phyloP scores from a whole-genome alignment of 768 basidiomycete genomes.

The Auriscalpium vulgare region DNA sequence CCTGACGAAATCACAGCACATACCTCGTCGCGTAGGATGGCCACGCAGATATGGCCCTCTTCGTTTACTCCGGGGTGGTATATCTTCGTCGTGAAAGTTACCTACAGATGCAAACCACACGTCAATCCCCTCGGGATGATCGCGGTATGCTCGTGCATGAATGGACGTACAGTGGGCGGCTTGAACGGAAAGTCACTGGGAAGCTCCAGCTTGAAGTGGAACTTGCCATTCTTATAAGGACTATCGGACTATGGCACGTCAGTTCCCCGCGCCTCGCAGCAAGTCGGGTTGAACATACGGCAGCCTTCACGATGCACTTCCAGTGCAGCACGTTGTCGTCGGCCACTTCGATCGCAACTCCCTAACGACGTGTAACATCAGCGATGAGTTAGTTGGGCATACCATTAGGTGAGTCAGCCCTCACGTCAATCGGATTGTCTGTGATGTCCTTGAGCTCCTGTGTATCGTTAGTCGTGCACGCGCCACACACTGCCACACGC shows the following conservation, averaged over 20 bases:
- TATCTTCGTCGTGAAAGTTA: slow-evolving; percentile 78
- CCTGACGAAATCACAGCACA: slow-evolving; percentile 15
- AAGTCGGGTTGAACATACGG: background rate
- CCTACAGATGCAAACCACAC: slow-evolving; percentile 34
- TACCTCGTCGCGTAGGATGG: slow-evolving; percentile 78
- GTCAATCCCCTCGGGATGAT: background rate
- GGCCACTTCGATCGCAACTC: slow-evolving; percentile 45
- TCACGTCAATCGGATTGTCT: slow-evolving; percentile 58
- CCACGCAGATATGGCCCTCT: slow-evolving; percentile 79
- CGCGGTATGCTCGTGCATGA: slow-evolving; percentile 69
- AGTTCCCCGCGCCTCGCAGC: background rate
- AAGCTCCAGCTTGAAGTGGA: slow-evolving; percentile 38
- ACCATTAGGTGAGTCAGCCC: slow-evolving; percentile 9
- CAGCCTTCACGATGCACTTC: slow-evolving; percentile 39
- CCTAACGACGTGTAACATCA: slow-evolving; percentile 34
- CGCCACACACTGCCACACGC: background rate
- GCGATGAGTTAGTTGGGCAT: slow-evolving; percentile 2
- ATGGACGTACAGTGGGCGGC: slow-evolving; percentile 73
- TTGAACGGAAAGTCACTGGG: slow-evolving; percentile 18
- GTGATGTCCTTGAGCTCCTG: slow-evolving; percentile 58
- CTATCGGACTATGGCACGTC: slow-evolving; percentile 47
- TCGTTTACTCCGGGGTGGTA: slow-evolving; percentile 91
- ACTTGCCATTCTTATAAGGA: slow-evolving; percentile 79
- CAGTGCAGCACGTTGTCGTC: slow-evolving; percentile 73
- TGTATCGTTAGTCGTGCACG: slow-evolving; percentile 22